A percentile compares a stretch with the other conserved stretches of the same genome.
Conservation (phyloP, 179 eudicot genomes). For the Corrigiola litoralis region DNA sequence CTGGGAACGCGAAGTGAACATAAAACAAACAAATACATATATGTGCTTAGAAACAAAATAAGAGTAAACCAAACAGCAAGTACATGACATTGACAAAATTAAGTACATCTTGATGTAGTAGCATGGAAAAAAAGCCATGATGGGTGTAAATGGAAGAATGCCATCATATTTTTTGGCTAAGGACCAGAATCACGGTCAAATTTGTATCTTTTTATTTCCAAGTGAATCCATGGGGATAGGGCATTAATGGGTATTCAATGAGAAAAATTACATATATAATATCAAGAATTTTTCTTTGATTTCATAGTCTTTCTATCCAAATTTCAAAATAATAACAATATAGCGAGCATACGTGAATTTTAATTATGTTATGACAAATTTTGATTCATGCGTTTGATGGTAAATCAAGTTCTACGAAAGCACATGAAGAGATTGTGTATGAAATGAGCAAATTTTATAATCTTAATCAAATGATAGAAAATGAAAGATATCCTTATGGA, state of each 20-base stretch:
- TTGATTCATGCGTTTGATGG: neutral
- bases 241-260: constrained; percentile 17
- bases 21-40: neutral
- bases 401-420: too few species aligned
- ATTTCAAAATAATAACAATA: neutral
- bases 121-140: too few species aligned
- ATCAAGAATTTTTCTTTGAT: neutral
- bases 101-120: neutral
- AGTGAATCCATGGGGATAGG: neutral
- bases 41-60: neutral
- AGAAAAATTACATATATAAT: constrained; percentile 6
- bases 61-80: neutral
- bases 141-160: too few species aligned
- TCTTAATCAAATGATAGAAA: too few species aligned
- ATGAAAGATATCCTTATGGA: too few species aligned
- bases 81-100: neutral
- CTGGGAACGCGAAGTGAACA: too few species aligned
- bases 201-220: neutral
- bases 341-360: neutral
- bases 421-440: too few species aligned
- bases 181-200: neutral
- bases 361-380: constrained; percentile 5
- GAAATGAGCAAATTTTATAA: too few species aligned
- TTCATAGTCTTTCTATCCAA: neutral
- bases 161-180: neutral